Base-by-base conservation (phyloP, 495 filamentous ascomycete species). In the Mycothermus thermophilus region DNA sequence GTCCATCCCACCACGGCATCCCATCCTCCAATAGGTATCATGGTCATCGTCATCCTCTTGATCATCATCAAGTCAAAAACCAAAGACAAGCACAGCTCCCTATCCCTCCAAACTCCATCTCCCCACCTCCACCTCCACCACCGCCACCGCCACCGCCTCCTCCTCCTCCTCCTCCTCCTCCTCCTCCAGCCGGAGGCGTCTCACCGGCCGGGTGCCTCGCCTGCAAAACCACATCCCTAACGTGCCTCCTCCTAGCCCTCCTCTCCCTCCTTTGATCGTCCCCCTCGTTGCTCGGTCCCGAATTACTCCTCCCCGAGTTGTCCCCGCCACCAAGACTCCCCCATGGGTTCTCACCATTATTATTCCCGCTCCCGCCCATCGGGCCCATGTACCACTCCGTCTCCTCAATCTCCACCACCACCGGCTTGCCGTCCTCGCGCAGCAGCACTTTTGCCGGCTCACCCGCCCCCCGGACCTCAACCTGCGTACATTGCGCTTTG, bases 321-420 rank as follows among this genome's bases (percentile, higher is more conserved):
- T n/a, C n/a, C n/a, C n/a, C n/a, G n/a, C n/a, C n/a, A n/a, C n/a
- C n/a, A n/a, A n/a, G n/a, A n/a, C n/a, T n/a, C n/a, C n/a, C n/a
- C n/a, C n/a, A n/a, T n/a, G n/a, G n/a, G n/a, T n/a, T n/a, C n/a
- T n/a, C n/a, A n/a, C n/a, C n/a, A n/a, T n/a, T n/a, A n/a, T n/a
- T n/a, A n/a, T n/a, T n/a, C n/a, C n/a, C n/a, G n/a, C n/a, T n/a
- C 12, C 4, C 19, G 11, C 5, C 39, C 32, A n/a, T 14, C 21
- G 21, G 13, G 19, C 26, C 32, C 20, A 10, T 1, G 11, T 25
- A 32, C 33, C 29, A 37, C 12, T 39, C 41, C 5, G 20, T 40
- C 44, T 85, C 83, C 30, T 69, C 57, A 18, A 88, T 70, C 15
- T 66, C 46, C 16, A 87, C 55, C 2, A 61, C 66, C 17, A 73